phyloP scores from a whole-genome alignment of 495 filamentous ascomycete species.

The Immersiella caudata region DNA sequence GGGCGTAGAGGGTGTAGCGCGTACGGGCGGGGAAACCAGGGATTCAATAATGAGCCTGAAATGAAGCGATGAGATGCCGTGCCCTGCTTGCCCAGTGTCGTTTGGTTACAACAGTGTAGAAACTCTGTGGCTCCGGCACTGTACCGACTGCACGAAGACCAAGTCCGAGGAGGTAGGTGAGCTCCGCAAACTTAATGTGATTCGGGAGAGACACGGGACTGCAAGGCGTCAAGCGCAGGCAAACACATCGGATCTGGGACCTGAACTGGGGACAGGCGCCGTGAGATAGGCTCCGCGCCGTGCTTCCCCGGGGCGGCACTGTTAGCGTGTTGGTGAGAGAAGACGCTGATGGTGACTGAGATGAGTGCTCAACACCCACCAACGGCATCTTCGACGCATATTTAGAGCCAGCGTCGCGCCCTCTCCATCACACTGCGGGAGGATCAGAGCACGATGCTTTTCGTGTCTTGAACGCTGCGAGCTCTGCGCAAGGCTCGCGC shows the following conservation, averaged over 20 bases:
- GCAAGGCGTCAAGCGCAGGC: not conserved
- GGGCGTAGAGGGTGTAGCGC: not conserved
- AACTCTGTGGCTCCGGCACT: not conserved
- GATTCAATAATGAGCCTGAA: not conserved
- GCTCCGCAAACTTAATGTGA: not conserved
- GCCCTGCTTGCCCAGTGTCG: not conserved
- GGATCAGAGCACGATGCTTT: not conserved
- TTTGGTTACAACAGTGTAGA: not conserved
- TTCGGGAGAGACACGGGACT: not conserved
- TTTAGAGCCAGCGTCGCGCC: not conserved
- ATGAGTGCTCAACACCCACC: not conserved
- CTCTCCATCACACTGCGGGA: conserved; percentile 3
- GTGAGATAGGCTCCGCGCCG: conserved; percentile 7
- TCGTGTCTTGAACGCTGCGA: not conserved
- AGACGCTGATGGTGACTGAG: not conserved
- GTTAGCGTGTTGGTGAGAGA: not conserved
- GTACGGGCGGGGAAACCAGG: not conserved
- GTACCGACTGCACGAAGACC: not conserved
- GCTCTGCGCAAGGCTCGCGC: not conserved
- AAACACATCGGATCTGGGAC: not conserved
- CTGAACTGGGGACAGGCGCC: not conserved
- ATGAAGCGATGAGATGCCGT: not conserved
- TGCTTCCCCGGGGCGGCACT: not conserved
- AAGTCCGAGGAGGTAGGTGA: not conserved
- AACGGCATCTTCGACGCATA: not conserved